Evolutionary conservation across 1,284 basidiomycete species (phyloP).

Genomic region (Trametes hirsuta): DNA sequence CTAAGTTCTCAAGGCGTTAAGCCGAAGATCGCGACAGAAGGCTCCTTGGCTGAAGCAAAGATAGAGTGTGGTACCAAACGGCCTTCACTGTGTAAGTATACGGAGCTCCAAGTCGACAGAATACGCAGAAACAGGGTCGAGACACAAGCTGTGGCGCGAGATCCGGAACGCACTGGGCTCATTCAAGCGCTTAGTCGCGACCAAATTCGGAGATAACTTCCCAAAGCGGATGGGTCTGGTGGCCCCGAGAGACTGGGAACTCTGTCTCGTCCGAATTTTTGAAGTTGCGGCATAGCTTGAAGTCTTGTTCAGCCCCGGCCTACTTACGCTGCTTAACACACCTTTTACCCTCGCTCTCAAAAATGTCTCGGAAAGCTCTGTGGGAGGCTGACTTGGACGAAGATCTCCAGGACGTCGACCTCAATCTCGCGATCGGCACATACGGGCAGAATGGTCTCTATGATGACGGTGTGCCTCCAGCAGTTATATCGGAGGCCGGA

Average conservation of each 20-base stretch:
- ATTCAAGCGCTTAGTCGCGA: not conserved
- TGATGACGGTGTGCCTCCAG: conserved; percentile 60
- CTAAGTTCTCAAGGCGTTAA: too few relatives aligned
- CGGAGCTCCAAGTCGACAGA: too few relatives aligned
- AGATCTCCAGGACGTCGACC: conserved; percentile 71
- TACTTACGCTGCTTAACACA: not conserved
- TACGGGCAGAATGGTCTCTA: conserved; percentile 71
- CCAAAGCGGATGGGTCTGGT: not conserved
- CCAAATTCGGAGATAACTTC: not conserved
- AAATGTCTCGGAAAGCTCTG: conserved; percentile 29
- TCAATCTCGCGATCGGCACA: conserved; percentile 69
- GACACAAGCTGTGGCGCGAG: not conserved
- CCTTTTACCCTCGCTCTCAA: too few relatives aligned
- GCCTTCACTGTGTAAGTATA: too few relatives aligned
- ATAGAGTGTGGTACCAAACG: too few relatives aligned
- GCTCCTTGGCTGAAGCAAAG: too few relatives aligned
- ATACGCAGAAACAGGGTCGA: not conserved
- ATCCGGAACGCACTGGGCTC: not conserved
- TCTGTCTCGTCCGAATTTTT: conserved; percentile 4
- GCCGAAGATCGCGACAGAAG: too few relatives aligned
- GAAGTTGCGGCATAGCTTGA: not conserved
- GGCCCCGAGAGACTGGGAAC: not conserved
- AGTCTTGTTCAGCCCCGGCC: not conserved
- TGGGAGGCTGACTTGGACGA: conserved; percentile 78
- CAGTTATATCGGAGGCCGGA: conserved; percentile 19